Conservation (phyloP, 2,329 filamentous ascomycete species). For the Rhexocercosporidium sp. region DNA sequence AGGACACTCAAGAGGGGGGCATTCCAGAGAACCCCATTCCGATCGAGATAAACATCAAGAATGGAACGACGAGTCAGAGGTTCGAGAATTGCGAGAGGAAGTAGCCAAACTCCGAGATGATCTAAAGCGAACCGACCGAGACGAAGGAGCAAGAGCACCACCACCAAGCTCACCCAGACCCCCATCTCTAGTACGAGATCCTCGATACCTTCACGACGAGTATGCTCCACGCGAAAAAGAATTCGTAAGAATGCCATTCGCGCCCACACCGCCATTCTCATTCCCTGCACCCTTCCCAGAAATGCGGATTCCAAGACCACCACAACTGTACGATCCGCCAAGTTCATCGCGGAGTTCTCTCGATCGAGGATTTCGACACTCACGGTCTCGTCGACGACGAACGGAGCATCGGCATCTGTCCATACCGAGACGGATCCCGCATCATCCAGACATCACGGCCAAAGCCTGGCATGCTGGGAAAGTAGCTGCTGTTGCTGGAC, state of each 20-base stretch:
- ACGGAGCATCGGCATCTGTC: slow-evolving; percentile 11
- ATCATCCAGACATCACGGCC: slow-evolving; percentile 25
- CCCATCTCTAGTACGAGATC: background rate
- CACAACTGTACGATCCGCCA: background rate
- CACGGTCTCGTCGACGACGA: background rate
- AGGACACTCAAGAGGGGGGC: background rate
- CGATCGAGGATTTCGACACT: background rate
- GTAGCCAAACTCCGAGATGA: slow-evolving; percentile 13
- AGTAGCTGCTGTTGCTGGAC: slow-evolving; percentile 40
- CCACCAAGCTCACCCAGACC: background rate
- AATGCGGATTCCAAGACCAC: background rate
- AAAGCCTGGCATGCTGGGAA: slow-evolving; percentile 36
- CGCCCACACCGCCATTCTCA: slow-evolving; percentile 2
- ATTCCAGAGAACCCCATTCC: background rate
- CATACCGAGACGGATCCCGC: slow-evolving; percentile 29
- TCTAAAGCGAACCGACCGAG: slow-evolving; percentile 5
- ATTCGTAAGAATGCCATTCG: slow-evolving; percentile 8
- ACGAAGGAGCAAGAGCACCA: background rate
- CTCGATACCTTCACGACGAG: background rate
- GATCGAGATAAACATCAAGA: background rate
- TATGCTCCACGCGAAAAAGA: background rate
- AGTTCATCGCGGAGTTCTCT: background rate
- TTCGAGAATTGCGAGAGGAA: slow-evolving; percentile 14
- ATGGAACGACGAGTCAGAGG: background rate
- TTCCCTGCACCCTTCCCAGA: slow-evolving; percentile 1